Evolutionary conservation across 768 basidiomycete species (phyloP), one percentile per base, ranked within the genome.

Genomic region (Leccinum imitatum): DNA sequence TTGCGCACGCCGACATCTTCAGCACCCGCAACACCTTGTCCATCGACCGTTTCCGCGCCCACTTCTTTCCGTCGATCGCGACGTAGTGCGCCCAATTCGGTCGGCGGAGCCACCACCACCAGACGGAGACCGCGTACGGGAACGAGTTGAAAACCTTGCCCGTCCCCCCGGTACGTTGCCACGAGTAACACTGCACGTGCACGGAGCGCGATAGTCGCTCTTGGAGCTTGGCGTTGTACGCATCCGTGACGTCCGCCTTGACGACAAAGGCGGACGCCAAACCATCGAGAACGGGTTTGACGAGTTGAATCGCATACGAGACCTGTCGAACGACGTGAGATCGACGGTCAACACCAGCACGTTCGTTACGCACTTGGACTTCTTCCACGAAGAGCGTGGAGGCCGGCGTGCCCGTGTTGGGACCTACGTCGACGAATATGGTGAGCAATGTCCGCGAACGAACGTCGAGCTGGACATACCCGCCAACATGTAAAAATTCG

Each of bases 101-200:
- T 17, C 60, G 65, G 25, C 73, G 75, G 37, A 77, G 69, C 70
- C 70, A 72, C 65, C 69, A 70, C 72, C 76, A 79, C 62, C 71
- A 73, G n/a, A 66, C 44, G 3, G 63, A 59, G 8, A 67, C 65
- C 4, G 65, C 59, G 65, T 80, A 78, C 33, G 78, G 81, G 59
- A 81, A 82, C 6, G 76, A 72, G 51, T 65, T 71, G 31, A 69
- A 73, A 7, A 75, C 63, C 59, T 76, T 80, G 4, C 80, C 80
- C 6, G 56, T 69, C 6, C 74, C 70, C 8, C 70, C 71, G 1
- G 66, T 67, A 2, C 76, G 75, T 61, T 80, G 78, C 78, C 79
- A 82, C 13, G 80, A 79, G 19, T 62, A 53, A 60, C 78, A 80
- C 9, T 71, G 64, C 35, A 67, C 41, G 19, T 71, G 73, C 51